phyloP scores from a whole-genome alignment of 75 land plant species.

The Pinus albicaulis region DNA sequence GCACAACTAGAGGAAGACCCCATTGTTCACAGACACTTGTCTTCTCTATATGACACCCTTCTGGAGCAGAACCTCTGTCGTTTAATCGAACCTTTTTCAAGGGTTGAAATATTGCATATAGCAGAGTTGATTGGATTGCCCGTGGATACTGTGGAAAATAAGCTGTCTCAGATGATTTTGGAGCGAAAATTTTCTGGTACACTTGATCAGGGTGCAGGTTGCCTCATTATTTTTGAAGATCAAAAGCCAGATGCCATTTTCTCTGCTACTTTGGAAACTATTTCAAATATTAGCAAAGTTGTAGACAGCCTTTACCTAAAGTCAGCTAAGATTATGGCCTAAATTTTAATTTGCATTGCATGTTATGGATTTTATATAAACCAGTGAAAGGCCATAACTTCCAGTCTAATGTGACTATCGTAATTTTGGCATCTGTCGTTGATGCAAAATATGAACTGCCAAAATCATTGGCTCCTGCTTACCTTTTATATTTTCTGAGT shows the following conservation, averaged over 20 bases:
- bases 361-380: too few species aligned
- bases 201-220: slow-evolving; percentile 84
- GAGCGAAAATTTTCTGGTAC: slow-evolving; percentile 88
- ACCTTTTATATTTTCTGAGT: too few species aligned
- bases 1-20: slow-evolving; percentile 77
- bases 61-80: slow-evolving; percentile 79
- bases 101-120: slow-evolving; percentile 68
- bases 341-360: neutral
- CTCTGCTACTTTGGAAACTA: slow-evolving; percentile 74
- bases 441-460: too few species aligned
- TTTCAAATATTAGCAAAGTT: slow-evolving; percentile 78
- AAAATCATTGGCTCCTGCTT: too few species aligned
- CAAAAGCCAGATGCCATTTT: slow-evolving; percentile 74
- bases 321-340: slow-evolving; percentile 79
- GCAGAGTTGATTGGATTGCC: slow-evolving; percentile 70
- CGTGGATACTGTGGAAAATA: slow-evolving; percentile 62
- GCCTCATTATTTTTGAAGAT: slow-evolving; percentile 74
- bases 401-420: too few species aligned
- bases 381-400: too few species aligned
- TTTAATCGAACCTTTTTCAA: slow-evolving; percentile 68
- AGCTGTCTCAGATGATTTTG: slow-evolving; percentile 83
- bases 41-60: slow-evolving; percentile 62
- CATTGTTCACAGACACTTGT: slow-evolving; percentile 75
- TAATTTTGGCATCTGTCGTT: too few species aligned
- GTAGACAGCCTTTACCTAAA: slow-evolving; percentile 78